Conservation (phyloP, 2,329 filamentous ascomycete species). For the Emergomyces orientalis region DNA sequence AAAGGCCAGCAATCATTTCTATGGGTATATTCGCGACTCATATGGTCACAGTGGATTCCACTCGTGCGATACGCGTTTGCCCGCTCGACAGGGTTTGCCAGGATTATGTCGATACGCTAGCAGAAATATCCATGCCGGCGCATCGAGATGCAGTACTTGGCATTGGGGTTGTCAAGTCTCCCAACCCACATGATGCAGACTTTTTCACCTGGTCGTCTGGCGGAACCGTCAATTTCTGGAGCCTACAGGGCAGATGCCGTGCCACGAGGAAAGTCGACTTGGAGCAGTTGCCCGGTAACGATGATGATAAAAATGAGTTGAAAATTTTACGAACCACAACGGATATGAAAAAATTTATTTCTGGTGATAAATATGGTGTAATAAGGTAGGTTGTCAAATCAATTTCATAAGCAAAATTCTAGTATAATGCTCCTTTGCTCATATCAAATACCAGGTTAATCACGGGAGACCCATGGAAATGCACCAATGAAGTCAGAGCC, state of each 20-base stretch:
- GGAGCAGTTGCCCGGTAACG: constrained; percentile 47
- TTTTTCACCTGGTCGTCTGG: constrained; percentile 86
- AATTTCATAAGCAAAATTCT: background rate
- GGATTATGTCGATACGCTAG: constrained; percentile 23
- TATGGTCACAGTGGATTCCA: constrained; percentile 65
- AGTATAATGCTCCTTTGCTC: constrained; percentile 13
- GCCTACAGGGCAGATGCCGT: constrained; percentile 58
- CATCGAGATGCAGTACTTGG: constrained; percentile 58
- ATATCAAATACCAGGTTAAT: constrained; percentile 23
- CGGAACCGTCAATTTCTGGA: constrained; percentile 77
- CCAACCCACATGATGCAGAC: constrained; percentile 54
- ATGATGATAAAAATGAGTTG: constrained; percentile 47
- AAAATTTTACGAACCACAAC: constrained; percentile 51
- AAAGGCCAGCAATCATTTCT: constrained; percentile 47
- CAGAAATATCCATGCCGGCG: constrained; percentile 40
- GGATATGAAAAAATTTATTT: constrained; percentile 59
- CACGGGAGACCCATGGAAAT: constrained; percentile 46
- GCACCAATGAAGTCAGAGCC: constrained; percentile 66
- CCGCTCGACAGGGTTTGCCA: constrained; percentile 38
- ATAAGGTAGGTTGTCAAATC: constrained; percentile 42
- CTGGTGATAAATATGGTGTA: constrained; percentile 79
- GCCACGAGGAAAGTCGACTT: constrained; percentile 57
- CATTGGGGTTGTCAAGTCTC: constrained; percentile 54
- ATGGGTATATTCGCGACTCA: constrained; percentile 59
- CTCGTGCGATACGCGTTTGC: constrained; percentile 58